Conservation (phyloP, 2,329 filamentous ascomycete species). For the Neofusicoccum kwambonambiense region DNA sequence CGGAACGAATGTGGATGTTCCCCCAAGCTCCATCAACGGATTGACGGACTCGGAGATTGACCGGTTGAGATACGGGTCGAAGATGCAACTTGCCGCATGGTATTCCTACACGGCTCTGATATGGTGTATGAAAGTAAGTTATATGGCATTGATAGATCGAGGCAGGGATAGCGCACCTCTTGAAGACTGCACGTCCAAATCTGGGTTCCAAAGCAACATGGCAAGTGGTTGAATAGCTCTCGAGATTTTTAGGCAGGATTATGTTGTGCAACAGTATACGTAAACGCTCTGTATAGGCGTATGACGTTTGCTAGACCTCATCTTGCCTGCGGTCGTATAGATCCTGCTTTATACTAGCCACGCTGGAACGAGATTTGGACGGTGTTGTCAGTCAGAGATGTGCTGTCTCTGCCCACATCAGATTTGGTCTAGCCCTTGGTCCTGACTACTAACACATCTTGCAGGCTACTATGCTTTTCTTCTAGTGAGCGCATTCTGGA, state of each 20-base stretch:
- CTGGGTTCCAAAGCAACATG: neutral
- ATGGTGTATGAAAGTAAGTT: constrained; percentile 34
- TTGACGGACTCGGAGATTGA: constrained; percentile 30
- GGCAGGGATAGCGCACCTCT: neutral
- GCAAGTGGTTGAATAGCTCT: neutral
- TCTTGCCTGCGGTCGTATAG: no score
- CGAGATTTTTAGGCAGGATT: neutral
- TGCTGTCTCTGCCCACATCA: neutral
- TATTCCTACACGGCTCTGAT: constrained; percentile 38
- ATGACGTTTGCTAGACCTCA: no score
- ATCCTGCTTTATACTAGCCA: no score
- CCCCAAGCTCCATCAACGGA: constrained; percentile 19
- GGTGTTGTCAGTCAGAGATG: neutral
- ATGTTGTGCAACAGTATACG: neutral
- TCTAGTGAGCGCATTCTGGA: constrained; percentile 20
- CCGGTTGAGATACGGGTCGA: constrained; percentile 34
- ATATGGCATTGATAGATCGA: neutral
- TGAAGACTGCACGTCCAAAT: neutral
- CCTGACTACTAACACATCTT: neutral
- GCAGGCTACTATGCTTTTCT: constrained; percentile 29
- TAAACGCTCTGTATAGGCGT: no score
- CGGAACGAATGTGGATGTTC: constrained; percentile 32
- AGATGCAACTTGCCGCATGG: constrained; percentile 42
- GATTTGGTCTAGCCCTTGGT: no score
- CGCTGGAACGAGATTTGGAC: no score